Evolutionary conservation across 441 rosid genomes (phyloP), one percentile per base, ranked within the genome.

Genomic region (Isatis lusitanica): DNA sequence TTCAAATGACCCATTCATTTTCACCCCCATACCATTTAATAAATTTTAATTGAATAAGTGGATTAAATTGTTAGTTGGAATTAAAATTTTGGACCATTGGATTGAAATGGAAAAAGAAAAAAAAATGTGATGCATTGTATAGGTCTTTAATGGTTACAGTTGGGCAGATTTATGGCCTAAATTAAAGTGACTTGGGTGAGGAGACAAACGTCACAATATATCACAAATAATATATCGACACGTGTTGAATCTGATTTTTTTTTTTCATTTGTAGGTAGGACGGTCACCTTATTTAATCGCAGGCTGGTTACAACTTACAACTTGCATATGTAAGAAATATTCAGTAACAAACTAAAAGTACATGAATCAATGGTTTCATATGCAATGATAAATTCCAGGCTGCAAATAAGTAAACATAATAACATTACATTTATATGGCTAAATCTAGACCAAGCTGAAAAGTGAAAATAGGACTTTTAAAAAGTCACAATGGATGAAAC

Each of bases 101-200:
- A 43, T 18, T 64, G 4, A 48, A 66, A 74, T 15, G 33, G 58
- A 39, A 56, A 42, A 55, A 1, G 2, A 64, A 48, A 39, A 16
- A 64, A 63, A 35, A 35, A 73, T 65, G 30, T 48, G 74, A 61
- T 68, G 70, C 65, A 75, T 9, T 43, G 77, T 43, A 66, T 51
- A 39, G 35, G 59, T 62, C 64, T 75, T 75, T 42, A 68, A 62
- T 75, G 74, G 65, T 68, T 39, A 66, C 65, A 26, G 79, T 68
- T 70, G 78, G 59, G 70, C 44, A 68, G 65, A 75, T 68, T 53
- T 53, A 62, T 51, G 16, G 64, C 59, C 63, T 61, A 53, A 75
- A 75, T 75, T 75, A 68, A 75, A 75, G 70, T 12, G 74, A 55
- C 40, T 68, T 62, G 64, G 68, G 74, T 75, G 70, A 62, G 74